These are phyloP conservation scores for Termitomyces sp. DNA, from an alignment of 768 basidiomycete species.

Conservation along the genomic window DNA sequence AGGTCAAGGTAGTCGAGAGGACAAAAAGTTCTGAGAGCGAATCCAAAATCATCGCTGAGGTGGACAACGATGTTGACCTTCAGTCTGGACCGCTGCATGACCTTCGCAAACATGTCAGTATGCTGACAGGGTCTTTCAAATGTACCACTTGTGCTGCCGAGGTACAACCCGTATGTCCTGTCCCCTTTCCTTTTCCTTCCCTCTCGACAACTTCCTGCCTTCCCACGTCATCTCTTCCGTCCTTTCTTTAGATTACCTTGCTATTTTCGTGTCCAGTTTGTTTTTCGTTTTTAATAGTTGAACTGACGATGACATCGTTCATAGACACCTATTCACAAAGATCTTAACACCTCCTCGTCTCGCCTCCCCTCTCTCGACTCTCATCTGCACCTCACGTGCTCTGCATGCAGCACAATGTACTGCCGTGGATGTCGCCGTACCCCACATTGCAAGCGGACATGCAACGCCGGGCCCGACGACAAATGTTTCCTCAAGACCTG, in stretches of 20 bases:
- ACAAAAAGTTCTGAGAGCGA: background rate
- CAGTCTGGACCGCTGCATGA: background rate
- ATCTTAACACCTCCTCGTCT: background rate
- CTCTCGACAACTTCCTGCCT: background rate
- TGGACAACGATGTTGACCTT: background rate
- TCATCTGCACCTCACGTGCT: conserved; percentile 10
- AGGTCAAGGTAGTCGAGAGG: background rate
- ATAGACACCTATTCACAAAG: conserved; percentile 3
- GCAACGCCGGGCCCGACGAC: background rate
- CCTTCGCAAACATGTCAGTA: background rate
- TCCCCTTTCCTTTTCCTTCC: background rate
- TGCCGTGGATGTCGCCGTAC: conserved; percentile 11
- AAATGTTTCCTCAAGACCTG: conserved; percentile 6
- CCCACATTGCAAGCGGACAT: conserved; percentile 3
- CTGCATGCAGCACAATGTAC: conserved; percentile 3
- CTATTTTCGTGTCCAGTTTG: background rate
- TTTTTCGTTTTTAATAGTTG: background rate
- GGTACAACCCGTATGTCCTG: conserved; percentile 3
- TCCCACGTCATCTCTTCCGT: background rate
- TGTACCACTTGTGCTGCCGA: conserved; percentile 1
- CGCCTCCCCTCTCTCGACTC: background rate
- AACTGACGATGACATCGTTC: background rate
- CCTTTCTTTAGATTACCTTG: background rate
- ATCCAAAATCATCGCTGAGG: background rate
- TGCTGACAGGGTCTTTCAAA: conserved; percentile 4